A percentile compares a stretch with the other conserved stretches of the same genome.
Conservation (phyloP, 495 filamentous ascomycete genomes). For the Aspergillus egyptiacus region DNA sequence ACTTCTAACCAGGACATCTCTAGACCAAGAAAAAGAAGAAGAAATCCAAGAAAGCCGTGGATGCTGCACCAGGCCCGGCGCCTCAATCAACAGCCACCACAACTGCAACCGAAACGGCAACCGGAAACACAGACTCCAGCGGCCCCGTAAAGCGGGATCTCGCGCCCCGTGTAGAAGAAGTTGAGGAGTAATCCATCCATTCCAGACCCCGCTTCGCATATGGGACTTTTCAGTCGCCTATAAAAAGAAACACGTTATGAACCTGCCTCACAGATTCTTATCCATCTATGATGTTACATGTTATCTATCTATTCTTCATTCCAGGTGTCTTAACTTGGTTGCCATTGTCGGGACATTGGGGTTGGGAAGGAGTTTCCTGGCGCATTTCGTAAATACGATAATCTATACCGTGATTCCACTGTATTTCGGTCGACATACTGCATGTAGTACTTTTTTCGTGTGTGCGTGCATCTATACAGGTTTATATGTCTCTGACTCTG, state of each 20-base stretch:
- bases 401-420: too few relatives aligned
- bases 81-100: constrained; percentile 35
- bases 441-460: too few relatives aligned
- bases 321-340: background rate
- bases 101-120: constrained; percentile 54
- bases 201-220: background rate
- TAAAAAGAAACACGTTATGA: constrained; percentile 2
- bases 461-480: too few relatives aligned
- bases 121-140: constrained; percentile 42
- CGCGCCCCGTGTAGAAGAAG: constrained; percentile 60
- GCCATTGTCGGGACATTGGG: background rate
- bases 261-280: background rate
- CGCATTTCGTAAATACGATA: background rate
- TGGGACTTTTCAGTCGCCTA: background rate
- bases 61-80: constrained; percentile 28
- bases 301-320: background rate
- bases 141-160: constrained; percentile 46
- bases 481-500: too few relatives aligned
- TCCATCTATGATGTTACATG: background rate
- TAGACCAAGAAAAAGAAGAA: constrained; percentile 50
- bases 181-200: constrained; percentile 55
- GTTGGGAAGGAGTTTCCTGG: constrained; percentile 4
- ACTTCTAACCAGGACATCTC: constrained; percentile 6
- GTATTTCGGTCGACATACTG: too few relatives aligned
- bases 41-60: constrained; percentile 60